Conservation (phyloP, 2,329 filamentous ascomycete genomes). For the Chaetomiaceae sp. region DNA sequence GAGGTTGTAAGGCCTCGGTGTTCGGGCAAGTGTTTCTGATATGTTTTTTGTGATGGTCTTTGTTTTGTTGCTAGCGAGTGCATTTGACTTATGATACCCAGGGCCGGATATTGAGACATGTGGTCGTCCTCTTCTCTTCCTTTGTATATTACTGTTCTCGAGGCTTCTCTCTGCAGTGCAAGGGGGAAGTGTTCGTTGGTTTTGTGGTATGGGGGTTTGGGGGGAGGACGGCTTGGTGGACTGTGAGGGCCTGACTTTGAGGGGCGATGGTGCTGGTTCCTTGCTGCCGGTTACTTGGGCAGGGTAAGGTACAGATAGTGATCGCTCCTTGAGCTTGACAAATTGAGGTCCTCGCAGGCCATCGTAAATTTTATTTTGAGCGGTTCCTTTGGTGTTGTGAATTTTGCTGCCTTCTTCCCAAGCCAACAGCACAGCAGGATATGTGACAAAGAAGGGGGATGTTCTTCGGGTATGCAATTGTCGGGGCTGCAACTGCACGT, state of each 20-base stretch:
- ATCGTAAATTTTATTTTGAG: constrained; percentile 13
- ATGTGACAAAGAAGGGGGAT: background rate
- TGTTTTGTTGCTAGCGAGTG: constrained; percentile 18
- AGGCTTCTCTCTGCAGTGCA: background rate
- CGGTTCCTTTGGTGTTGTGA: constrained; percentile 1
- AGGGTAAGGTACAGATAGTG: too few species aligned
- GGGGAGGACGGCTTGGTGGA: constrained; percentile 17
- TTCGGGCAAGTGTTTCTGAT: constrained; percentile 8
- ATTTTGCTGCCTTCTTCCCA: background rate
- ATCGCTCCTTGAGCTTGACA: constrained; percentile 16
- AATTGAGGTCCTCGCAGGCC: constrained; percentile 23
- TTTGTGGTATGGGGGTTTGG: constrained; percentile 15
- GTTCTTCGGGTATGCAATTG: background rate
- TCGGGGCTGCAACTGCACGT: background rate
- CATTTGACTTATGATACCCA: constrained; percentile 19
- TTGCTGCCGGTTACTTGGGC: background rate
- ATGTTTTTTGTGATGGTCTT: constrained; percentile 13
- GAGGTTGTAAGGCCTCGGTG: constrained; percentile 11
- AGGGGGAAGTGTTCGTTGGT: background rate
- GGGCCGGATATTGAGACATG: constrained; percentile 22
- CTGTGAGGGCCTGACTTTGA: constrained; percentile 12
- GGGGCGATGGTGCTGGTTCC: background rate
- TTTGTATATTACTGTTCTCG: constrained; percentile 16
- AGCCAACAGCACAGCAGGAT: background rate
- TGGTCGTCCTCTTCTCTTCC: constrained; percentile 24